Evolutionary conservation across 2,329 filamentous ascomycete species (phyloP), one percentile per base, ranked within the genome.

Genomic region (Colletotrichum endophyticum): DNA sequence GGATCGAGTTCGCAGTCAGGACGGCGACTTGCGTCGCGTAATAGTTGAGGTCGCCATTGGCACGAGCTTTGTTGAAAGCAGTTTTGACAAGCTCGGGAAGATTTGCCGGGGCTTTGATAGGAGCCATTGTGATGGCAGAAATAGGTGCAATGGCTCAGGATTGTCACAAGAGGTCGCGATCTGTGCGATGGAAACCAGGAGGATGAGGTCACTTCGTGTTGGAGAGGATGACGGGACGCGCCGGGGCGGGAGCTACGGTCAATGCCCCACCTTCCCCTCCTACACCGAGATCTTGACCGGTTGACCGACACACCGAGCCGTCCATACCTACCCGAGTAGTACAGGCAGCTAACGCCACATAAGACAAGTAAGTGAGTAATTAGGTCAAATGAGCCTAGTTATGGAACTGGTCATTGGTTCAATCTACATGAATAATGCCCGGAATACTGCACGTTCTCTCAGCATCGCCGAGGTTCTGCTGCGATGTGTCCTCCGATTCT

Each of bases 21-120:
- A 91, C 78, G 6, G 87, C 83, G 61, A 89, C 91, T 74, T 91
- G 87, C 4, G 90, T 91, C 61, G 89, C 86, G 80, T 88, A 92
- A 80, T 89, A 92, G 64, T 85, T 85, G 70, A 92, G 81, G 76
- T 91, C 88, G 70, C 88, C 88, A 72, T 83, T 86, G 13, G 84
- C 81, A 13, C 84, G 85, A 22, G 91, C 90, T 63, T 85, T 87
- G 70, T 82, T 80, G 80, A 92, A 92, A 5, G 88, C 84, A 1
- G 85, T 74, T 68, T 85, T 87, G 73, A 92, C 89, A 16, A 92
- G 86, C 4, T 86, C 85, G 1, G 89, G 89, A 1, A 92, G 86
- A 73, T 89, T 88, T 4, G 81, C 74, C 0, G 89, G 89, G 2
- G 84, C 85, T 56, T 83, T 86, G 62, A 87, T 79, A 6, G 83